Conservation (phyloP, 2,329 filamentous ascomycete genomes). For the Trichophyton benhamiae region DNA sequence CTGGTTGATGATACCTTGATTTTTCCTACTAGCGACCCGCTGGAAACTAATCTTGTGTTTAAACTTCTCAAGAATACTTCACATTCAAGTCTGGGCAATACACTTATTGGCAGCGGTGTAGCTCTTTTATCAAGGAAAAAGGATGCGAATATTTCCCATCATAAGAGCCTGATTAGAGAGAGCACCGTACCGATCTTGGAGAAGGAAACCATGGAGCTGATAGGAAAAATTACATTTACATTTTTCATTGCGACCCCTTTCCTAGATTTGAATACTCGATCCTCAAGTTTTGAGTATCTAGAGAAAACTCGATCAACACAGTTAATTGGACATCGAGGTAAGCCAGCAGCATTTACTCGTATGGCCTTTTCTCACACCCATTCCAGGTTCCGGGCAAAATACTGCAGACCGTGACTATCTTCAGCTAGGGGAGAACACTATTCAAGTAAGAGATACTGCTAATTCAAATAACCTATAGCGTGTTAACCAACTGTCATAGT, state of each 20-base stretch:
- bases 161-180: slow-evolving; percentile 25
- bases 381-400: slow-evolving; percentile 18
- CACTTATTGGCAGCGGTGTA: slow-evolving; percentile 20
- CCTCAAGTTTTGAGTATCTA: neutral
- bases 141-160: slow-evolving; percentile 17
- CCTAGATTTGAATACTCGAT: slow-evolving; percentile 6
- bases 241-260: slow-evolving; percentile 22
- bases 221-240: slow-evolving; percentile 27
- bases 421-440: slow-evolving; percentile 30
- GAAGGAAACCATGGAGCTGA: slow-evolving; percentile 18
- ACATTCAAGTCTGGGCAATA: slow-evolving; percentile 5
- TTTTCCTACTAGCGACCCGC: slow-evolving; percentile 13
- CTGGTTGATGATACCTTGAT: slow-evolving; percentile 15
- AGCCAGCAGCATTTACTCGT: neutral
- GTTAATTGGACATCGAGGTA: slow-evolving; percentile 28
- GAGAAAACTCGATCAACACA: neutral
- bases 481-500: slow-evolving; percentile 14
- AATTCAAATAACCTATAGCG: neutral
- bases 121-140: slow-evolving; percentile 18
- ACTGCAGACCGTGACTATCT: slow-evolving; percentile 20
- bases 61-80: slow-evolving; percentile 9
- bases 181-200: slow-evolving; percentile 24
- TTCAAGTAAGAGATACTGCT: slow-evolving; percentile 16
- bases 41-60: slow-evolving; percentile 14
- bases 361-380: neutral